Conservation (phyloP, 139 green algal genomes). For the Yamagishiella unicocca region DNA sequence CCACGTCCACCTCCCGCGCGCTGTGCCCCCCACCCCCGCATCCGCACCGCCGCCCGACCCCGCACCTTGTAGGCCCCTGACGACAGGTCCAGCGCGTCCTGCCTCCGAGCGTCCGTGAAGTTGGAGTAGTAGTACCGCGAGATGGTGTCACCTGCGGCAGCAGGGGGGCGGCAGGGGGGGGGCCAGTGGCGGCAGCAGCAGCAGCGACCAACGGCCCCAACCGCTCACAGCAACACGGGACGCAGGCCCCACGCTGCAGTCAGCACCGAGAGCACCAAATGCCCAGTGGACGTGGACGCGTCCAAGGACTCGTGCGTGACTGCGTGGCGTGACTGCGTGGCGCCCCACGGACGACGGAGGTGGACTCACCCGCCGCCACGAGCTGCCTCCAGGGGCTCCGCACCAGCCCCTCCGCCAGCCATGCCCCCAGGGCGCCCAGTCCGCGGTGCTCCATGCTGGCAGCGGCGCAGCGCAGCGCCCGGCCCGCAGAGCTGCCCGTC, state of each 20-base stretch:
- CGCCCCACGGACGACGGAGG: neutral
- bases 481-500: neutral
- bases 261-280: neutral
- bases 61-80: slow-evolving; percentile 6
- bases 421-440: neutral
- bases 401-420: neutral
- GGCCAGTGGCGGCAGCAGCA: neutral
- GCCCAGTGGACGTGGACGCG: too few relatives aligned
- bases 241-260: neutral
- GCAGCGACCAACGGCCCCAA: neutral
- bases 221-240: neutral
- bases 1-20: neutral
- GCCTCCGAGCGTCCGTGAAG: slow-evolving; percentile 12
- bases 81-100: slow-evolving; percentile 14
- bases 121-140: slow-evolving; percentile 12
- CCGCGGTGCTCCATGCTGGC: neutral
- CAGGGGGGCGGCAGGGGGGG: neutral
- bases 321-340: too few relatives aligned
- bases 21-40: neutral
- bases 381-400: neutral
- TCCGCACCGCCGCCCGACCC: neutral
- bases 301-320: too few relatives aligned
- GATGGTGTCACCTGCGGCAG: neutral
- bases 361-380: neutral
- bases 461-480: neutral